Evolutionary conservation across 441 rosid species (phyloP).

Genomic region (Populus hybrid): DNA sequence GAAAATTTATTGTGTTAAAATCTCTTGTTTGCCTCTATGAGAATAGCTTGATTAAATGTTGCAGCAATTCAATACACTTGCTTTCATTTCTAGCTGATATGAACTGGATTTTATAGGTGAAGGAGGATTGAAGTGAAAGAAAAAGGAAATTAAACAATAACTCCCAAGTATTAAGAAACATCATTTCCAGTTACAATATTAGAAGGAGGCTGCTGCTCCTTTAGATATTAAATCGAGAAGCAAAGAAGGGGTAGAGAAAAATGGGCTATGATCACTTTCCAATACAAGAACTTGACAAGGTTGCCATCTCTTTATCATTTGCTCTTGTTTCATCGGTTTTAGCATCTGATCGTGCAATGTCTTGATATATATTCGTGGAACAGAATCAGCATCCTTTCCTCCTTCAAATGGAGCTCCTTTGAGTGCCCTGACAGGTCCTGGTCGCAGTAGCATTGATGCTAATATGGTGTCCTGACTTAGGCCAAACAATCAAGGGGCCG

Average conservation of each 20-base stretch:
- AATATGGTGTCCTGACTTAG: constrained; percentile 32
- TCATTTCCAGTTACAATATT: not conserved
- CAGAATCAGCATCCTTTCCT: constrained; percentile 27
- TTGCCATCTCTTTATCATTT: constrained; percentile 40
- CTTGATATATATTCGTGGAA: constrained; percentile 43
- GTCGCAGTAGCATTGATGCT: constrained; percentile 41
- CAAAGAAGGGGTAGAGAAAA: constrained; percentile 41
- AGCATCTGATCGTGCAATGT: constrained; percentile 33
- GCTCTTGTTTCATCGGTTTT: constrained; percentile 29
- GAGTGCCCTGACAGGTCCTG: constrained; percentile 38
- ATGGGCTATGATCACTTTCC: constrained; percentile 49
- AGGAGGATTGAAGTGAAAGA: too few relatives aligned
- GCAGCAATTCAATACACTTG: too few relatives aligned
- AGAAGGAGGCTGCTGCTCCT: constrained; percentile 22
- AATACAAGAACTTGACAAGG: constrained; percentile 33
- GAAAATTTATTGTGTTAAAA: too few relatives aligned
- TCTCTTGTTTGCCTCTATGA: too few relatives aligned
- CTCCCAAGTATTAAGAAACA: too few relatives aligned
- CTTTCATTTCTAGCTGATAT: too few relatives aligned
- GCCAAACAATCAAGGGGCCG: not conserved
- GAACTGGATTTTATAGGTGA: too few relatives aligned
- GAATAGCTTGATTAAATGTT: too few relatives aligned
- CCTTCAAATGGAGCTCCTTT: constrained; percentile 20
- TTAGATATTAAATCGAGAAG: constrained; percentile 34
- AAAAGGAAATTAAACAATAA: too few relatives aligned